phyloP scores from a whole-genome alignment of 208 protist species.

The Strigomonas galati region DNA sequence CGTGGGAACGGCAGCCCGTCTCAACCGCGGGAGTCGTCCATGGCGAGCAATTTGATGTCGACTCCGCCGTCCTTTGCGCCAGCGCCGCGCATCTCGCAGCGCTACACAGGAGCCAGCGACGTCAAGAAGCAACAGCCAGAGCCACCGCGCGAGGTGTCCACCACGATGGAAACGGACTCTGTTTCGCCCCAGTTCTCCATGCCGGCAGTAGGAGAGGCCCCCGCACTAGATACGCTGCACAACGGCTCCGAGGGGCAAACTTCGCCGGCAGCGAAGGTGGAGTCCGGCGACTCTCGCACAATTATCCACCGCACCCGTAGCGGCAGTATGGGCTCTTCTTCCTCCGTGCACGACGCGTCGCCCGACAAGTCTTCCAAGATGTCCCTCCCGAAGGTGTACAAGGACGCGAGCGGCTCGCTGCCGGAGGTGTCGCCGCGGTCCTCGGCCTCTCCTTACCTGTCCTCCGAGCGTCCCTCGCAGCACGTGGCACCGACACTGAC shows the following conservation, averaged over 20 bases:
- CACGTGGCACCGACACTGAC: background rate
- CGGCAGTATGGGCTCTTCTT: background rate
- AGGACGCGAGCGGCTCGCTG: background rate
- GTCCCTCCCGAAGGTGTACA: background rate
- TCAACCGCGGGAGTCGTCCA: background rate
- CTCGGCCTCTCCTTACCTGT: background rate
- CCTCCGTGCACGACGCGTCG: background rate
- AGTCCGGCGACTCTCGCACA: background rate
- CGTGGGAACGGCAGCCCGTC: background rate
- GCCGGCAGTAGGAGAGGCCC: too few relatives aligned
- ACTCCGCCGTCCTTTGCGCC: background rate
- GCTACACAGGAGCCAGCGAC: background rate
- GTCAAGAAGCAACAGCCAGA: too few relatives aligned
- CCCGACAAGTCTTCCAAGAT: background rate
- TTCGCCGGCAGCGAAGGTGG: background rate
- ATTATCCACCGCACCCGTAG: background rate
- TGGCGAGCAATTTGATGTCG: background rate
- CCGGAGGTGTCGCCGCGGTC: background rate
- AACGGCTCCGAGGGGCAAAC: background rate
- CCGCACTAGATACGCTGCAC: too few relatives aligned
- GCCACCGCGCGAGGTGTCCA: too few relatives aligned
- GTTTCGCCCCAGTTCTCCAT: background rate
- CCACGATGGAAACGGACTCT: too few relatives aligned
- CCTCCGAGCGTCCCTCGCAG: background rate
- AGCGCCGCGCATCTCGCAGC: background rate